A percentile compares a stretch with the other conserved stretches of the same genome.
Evolutionary conservation across 257 asterid species (phyloP).

Genomic region (Coffea eugenioides): DNA sequence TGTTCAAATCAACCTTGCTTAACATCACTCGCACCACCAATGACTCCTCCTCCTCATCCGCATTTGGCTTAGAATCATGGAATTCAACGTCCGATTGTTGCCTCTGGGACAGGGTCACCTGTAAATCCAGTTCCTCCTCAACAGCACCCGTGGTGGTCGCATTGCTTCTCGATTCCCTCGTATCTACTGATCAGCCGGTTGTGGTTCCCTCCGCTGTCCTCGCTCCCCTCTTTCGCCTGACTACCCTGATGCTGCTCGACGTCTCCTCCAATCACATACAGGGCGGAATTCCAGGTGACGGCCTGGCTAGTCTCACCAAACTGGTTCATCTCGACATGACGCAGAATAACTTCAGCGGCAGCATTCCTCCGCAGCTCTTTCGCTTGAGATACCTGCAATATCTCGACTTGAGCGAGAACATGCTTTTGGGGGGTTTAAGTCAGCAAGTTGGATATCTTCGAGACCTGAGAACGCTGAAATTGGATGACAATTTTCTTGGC

Average conservation of each 20-base stretch:
- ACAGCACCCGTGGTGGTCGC: slow-evolving; percentile 3
- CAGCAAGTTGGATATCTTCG: slow-evolving; percentile 18
- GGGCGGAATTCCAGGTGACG: slow-evolving; percentile 26
- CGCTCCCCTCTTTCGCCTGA: slow-evolving; percentile 26
- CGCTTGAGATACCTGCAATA: slow-evolving; percentile 24
- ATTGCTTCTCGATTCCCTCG: slow-evolving; percentile 16
- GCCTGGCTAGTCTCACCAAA: slow-evolving; percentile 20
- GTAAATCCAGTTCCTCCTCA: slow-evolving; percentile 2
- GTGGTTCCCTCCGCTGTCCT: slow-evolving; percentile 22
- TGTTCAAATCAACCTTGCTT: slow-evolving; percentile 22
- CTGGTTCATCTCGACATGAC: slow-evolving; percentile 23
- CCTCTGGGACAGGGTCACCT: slow-evolving; percentile 26
- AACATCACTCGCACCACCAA: background rate
- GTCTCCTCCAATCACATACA: slow-evolving; percentile 25
- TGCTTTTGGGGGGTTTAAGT: slow-evolving; percentile 17
- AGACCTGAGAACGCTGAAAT: slow-evolving; percentile 18
- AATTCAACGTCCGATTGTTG: slow-evolving; percentile 29
- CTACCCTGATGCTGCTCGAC: slow-evolving; percentile 28
- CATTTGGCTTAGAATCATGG: slow-evolving; percentile 19
- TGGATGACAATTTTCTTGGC: slow-evolving; percentile 20
- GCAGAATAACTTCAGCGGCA: slow-evolving; percentile 28
- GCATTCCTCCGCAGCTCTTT: slow-evolving; percentile 27
- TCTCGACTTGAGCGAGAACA: slow-evolving; percentile 29
- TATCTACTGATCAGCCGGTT: background rate
- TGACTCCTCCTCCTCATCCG: background rate